Base-by-base conservation (phyloP, 768 basidiomycete genomes). In the Pulveroboletus sp. region DNA sequence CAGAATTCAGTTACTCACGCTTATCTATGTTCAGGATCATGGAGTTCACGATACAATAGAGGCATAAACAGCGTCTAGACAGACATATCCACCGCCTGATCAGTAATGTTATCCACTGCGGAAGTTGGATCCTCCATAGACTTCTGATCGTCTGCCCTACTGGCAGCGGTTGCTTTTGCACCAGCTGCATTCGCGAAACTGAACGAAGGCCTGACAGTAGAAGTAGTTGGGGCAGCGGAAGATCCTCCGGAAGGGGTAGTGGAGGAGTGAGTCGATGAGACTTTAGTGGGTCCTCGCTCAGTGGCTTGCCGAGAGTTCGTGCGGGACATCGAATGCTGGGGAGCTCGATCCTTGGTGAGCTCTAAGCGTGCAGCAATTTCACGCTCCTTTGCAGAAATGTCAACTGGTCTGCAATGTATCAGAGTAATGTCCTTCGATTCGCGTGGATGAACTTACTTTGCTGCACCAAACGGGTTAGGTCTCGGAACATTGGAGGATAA, bases 381-480 rank as follows among this genome's bases (percentile, higher is more conserved):
- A 48, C 81, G 84, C 61, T 97, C 93, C 46, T 81, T 80, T 0
- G 77, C 72, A 31, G 85, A 74, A 15, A 86, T 83, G 65, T 98
- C 93, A 18, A 97, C 87, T 11, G 95, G 93, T 59, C 88, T 90
- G 28, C 47, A n/a, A 36, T 37, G 4, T 27, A 35, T 69, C 14
- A 52, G 47, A 52, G 55, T 13, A 24, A 11, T 39, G 39, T 24
- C 13, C 47, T 24, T 28, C 18, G 39, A 43, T 47, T 39, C 26
- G 14, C n/a, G 24, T 17, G 36, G 3, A 58, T 26, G 24, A 17
- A 67, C 79, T 43, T 58, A 89, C 89, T 72, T 85, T 32, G 95
- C 95, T 47, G 78, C 76, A 43, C 95, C 96, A 62, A 98, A 98
- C 6, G 94, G 94, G 65, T 78, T 93, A 51, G 85, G 63, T 32